Base-by-base conservation (phyloP, 306 rosid species). In the Arachis stenosperma region DNA sequence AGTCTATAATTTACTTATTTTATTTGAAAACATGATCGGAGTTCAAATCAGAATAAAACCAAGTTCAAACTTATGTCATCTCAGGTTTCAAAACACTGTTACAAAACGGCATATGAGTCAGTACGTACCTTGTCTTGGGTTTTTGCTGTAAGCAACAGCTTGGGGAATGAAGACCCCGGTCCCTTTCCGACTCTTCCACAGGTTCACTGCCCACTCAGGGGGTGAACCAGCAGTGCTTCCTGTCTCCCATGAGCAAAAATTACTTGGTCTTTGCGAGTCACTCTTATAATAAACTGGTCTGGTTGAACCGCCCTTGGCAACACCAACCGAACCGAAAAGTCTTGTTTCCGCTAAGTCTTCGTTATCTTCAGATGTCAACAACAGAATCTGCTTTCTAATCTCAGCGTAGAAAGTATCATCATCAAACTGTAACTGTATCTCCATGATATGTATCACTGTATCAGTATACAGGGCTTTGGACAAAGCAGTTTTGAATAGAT, bases 81-180 rank as follows among this genome's bases (percentile, higher is more conserved):
- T 22, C 27, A 22, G 27, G 27, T 22, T 22, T 22, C 27, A 22
- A 22, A 22, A 22, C 27, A 22, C 27, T 22, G 27, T 22, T 22
- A 22, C 27, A 22, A 59, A 40, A 54, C 0, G 3, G 6, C 3
- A 13, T 22, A n/a, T 2, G 51, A 47, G 22, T 58, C 4, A 67
- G 50, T 80, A 87, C 92, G 50, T 80, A 87, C 92, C 84, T 72
- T 48, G 58, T 71, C 61, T 85, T 2, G 62, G 43, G 42, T 63
- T 40, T 52, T 59, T 81, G 53, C 37, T 75, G 63, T 61, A 51
- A 17, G 56, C 36, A 72, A 56, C 62, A 60, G 10, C 82, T 53
- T 67, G 83, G 54, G 96, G 93, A 67, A 88, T 90, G 83, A 90
- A 90, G 27, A 90, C 91, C 13, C 96, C 93, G 15, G 91, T 87